phyloP scores from a whole-genome alignment of 345 rosid genomes.

The Aegle marmelos region DNA sequence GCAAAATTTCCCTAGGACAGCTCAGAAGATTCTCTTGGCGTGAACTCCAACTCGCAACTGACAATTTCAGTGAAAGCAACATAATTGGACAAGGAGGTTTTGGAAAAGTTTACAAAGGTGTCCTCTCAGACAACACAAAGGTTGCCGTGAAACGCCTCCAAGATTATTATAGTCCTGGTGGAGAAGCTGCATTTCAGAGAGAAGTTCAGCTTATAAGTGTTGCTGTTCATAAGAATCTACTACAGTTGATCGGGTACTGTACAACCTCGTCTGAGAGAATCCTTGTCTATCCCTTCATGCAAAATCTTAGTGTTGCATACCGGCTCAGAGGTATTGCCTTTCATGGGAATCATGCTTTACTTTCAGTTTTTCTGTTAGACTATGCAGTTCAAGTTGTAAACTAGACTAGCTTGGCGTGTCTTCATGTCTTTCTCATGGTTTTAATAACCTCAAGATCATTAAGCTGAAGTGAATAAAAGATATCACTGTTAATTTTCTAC shows the following conservation, averaged over 20 bases:
- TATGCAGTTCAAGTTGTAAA: neutral
- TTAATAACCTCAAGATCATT: neutral
- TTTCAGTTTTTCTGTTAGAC: neutral
- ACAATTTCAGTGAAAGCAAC: constrained; percentile 72
- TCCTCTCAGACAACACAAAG: constrained; percentile 70
- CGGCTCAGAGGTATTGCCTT: constrained; percentile 66
- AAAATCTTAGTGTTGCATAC: constrained; percentile 77
- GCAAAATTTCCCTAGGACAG: constrained; percentile 65
- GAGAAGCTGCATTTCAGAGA: constrained; percentile 83
- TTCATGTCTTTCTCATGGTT: too few relatives aligned
- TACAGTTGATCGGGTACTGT: constrained; percentile 74
- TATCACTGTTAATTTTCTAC: neutral
- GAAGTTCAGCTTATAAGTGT: constrained; percentile 83
- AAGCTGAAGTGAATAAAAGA: neutral
- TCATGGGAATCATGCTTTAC: neutral
- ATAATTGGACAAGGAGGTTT: constrained; percentile 92
- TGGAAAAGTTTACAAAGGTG: constrained; percentile 86
- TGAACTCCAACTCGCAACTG: constrained; percentile 75
- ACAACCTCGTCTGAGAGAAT: constrained; percentile 74
- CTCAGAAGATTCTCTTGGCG: constrained; percentile 74
- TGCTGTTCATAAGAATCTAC: constrained; percentile 82
- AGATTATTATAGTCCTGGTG: constrained; percentile 71
- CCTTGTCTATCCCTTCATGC: constrained; percentile 91
- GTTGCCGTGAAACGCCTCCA: constrained; percentile 85
- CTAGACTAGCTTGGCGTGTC: too few relatives aligned